Conservation (phyloP, 371 early-diverging fungal species). For the Mortierella sp. region DNA sequence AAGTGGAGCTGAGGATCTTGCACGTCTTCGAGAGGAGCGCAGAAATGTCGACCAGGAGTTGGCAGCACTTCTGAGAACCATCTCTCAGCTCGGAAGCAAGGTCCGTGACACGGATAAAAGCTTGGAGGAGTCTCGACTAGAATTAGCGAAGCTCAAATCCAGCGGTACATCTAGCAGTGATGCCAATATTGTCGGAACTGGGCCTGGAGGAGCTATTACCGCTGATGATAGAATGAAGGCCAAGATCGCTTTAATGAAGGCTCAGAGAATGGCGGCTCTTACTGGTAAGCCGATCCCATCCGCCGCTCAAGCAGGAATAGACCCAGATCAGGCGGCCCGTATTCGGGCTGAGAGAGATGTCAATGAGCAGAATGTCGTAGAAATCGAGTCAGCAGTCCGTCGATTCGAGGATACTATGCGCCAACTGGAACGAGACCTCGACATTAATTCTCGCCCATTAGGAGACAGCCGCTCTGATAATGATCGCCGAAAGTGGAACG, state of each 20-base stretch:
- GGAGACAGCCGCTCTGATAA: conserved; percentile 32
- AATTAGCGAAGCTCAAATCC: conserved; percentile 59
- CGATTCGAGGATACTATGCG: conserved; percentile 57
- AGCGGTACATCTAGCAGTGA: conserved; percentile 19
- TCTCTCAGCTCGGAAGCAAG: conserved; percentile 61
- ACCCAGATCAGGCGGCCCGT: conserved; percentile 62
- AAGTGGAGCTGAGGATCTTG: conserved; percentile 62
- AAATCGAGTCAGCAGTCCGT: conserved; percentile 60
- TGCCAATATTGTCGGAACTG: conserved; percentile 66
- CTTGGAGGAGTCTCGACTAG: conserved; percentile 65
- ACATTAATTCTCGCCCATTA: conserved; percentile 49
- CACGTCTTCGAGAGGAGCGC: conserved; percentile 66
- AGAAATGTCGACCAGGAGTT: conserved; percentile 66
- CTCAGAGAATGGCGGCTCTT: conserved; percentile 72
- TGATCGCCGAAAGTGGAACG: conserved; percentile 60
- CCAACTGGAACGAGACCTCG: conserved; percentile 54
- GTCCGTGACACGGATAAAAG: conserved; percentile 67
- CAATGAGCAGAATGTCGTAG: conserved; percentile 57
- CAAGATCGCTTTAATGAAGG: conserved; percentile 60
- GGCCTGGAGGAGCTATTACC: conserved; percentile 69
- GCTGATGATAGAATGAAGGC: conserved; percentile 72
- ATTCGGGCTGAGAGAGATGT: conserved; percentile 65
- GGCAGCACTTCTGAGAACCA: conserved; percentile 58
- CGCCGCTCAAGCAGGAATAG: conserved; percentile 53
- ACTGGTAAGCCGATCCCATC: conserved; percentile 65